phyloP scores from a whole-genome alignment of 2,329 filamentous ascomycete species.

The Alternaria sp. region DNA sequence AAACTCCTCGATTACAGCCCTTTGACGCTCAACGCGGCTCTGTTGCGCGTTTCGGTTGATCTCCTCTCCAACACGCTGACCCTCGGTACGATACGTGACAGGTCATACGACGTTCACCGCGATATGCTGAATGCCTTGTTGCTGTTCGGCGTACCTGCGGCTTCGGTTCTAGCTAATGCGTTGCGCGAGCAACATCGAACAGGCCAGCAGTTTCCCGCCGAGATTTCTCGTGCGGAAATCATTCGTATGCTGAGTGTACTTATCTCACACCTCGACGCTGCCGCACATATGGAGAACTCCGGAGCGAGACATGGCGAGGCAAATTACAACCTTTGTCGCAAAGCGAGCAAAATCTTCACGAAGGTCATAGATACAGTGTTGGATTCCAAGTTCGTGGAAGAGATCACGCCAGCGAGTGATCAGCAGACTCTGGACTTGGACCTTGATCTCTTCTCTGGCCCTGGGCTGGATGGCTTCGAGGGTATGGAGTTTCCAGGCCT shows the following conservation, averaged over 20 bases:
- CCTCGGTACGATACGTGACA: conserved; percentile 41
- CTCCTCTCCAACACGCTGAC: conserved; percentile 40
- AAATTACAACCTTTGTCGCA: conserved; percentile 47
- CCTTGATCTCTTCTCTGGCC: conserved; percentile 36
- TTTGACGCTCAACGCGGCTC: conserved; percentile 33
- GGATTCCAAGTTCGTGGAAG: conserved; percentile 29
- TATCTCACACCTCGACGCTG: conserved; percentile 51
- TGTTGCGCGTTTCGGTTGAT: conserved; percentile 39
- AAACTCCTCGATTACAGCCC: conserved; percentile 41
- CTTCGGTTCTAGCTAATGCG: conserved; percentile 40
- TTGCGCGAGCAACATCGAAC: conserved; percentile 41
- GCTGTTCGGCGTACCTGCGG: conserved; percentile 42
- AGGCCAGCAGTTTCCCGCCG: conserved; percentile 40
- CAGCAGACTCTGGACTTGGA: conserved; percentile 26
- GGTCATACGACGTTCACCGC: conserved; percentile 43
- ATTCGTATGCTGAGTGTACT: conserved; percentile 54
- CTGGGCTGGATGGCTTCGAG: conserved; percentile 43
- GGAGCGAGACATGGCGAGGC: conserved; percentile 47
- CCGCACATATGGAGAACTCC: conserved; percentile 37
- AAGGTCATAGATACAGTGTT: conserved; percentile 44
- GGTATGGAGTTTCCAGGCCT: conserved; percentile 38
- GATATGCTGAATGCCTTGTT: conserved; percentile 42
- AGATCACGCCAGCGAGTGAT: conserved; percentile 23
- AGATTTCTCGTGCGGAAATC: conserved; percentile 46
- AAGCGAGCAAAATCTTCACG: conserved; percentile 41